phyloP scores from a whole-genome alignment of 2,329 filamentous ascomycete genomes.

The Fusarium napiforme region DNA sequence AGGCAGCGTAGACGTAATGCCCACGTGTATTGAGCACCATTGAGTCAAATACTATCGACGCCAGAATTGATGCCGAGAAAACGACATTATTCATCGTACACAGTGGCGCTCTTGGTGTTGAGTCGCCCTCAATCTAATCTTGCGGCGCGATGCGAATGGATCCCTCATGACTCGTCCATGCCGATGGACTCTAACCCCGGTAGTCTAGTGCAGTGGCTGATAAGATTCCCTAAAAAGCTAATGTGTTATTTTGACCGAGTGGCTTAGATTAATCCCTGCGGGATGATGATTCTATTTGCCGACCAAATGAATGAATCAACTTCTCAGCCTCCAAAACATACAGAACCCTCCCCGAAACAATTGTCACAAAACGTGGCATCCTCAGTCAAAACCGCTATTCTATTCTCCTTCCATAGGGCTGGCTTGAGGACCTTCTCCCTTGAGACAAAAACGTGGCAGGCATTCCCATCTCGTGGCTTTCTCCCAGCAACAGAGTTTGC shows the following conservation, averaged over 20 bases:
- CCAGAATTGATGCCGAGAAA: background rate
- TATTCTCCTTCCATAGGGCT: background rate
- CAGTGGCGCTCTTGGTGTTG: background rate
- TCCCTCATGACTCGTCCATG: background rate
- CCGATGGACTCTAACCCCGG: background rate
- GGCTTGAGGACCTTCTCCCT: background rate
- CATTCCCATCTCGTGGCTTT: background rate
- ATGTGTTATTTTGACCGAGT: no score
- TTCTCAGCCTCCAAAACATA: background rate
- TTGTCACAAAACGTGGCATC: background rate
- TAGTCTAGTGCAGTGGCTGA: background rate
- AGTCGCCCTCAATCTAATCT: background rate
- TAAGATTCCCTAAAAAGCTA: no score
- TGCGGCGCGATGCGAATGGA: background rate
- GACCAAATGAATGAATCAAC: no score
- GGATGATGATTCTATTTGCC: no score
- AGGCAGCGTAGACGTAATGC: background rate
- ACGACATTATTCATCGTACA: background rate
- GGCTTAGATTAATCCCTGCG: no score
- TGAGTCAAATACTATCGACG: background rate
- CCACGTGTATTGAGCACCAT: fast-evolving
- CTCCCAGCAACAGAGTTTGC: background rate
- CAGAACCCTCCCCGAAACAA: background rate
- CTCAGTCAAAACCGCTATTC: fast-evolving
- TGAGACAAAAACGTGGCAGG: background rate